phyloP scores from a whole-genome alignment of 176 grass and related monocot genomes.

The Leersia perrieri region DNA sequence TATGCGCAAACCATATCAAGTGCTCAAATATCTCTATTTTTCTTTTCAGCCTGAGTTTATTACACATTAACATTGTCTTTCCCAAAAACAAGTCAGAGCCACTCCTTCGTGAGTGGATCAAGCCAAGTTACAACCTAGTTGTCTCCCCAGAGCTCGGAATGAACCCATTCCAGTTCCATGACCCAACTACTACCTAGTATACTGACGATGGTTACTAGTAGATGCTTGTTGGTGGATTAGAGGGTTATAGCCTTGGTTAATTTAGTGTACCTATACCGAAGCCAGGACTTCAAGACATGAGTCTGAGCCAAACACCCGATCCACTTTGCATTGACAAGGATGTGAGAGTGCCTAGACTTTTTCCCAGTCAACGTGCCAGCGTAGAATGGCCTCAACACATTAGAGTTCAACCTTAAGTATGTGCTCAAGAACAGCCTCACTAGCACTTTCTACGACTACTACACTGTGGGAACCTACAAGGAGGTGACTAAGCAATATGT shows the following conservation, averaged over 20 bases:
- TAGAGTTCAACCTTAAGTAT: not conserved
- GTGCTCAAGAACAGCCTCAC: constrained; percentile 53
- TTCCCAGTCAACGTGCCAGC: constrained; percentile 22
- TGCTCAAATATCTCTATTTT: not conserved
- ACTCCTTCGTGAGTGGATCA: constrained; percentile 49
- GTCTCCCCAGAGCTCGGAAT: not conserved
- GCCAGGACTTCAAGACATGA: constrained; percentile 46
- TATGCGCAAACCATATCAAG: constrained; percentile 73
- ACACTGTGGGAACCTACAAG: constrained; percentile 2
- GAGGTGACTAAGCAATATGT: constrained; percentile 21
- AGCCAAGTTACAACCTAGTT: constrained; percentile 45
- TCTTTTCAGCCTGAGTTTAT: too few species aligned
- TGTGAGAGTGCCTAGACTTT: constrained; percentile 65
- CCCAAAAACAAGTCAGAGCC: constrained; percentile 52
- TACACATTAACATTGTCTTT: constrained; percentile 45
- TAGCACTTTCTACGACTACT: not conserved
- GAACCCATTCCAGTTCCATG: constrained; percentile 50
- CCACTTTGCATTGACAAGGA: constrained; percentile 32
- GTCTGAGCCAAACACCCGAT: constrained; percentile 39
- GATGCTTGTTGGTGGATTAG: constrained; percentile 42
- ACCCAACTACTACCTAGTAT: constrained; percentile 60
- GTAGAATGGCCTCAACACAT: constrained; percentile 31
- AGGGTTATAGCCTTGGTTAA: too few species aligned
- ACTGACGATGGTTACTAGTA: constrained; percentile 41
- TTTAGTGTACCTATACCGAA: constrained; percentile 48